A percentile compares a stretch with the other conserved stretches of the same genome.
phyloP scores from a whole-genome alignment of 768 basidiomycete species.

The Tricholoma sp. region DNA sequence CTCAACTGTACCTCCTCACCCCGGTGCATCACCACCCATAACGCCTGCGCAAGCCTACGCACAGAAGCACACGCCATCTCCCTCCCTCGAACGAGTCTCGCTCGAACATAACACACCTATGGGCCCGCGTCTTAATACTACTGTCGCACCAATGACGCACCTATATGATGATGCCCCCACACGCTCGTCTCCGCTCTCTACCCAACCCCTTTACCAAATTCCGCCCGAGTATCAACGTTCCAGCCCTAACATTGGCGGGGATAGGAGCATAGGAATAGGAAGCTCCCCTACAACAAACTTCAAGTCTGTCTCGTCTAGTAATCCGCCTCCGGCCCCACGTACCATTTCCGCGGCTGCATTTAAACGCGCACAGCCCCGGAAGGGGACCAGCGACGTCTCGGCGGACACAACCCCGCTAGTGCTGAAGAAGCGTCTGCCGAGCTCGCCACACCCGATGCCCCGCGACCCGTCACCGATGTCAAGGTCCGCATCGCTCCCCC shows the following conservation, averaged over 20 bases:
- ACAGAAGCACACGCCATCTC: slow-evolving; percentile 1
- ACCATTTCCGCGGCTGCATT: slow-evolving; percentile 79
- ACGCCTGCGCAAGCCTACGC: slow-evolving; percentile 8
- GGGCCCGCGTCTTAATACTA: background rate
- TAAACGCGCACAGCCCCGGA: slow-evolving; percentile 42
- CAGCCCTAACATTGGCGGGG: background rate
- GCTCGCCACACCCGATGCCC: slow-evolving; percentile 34
- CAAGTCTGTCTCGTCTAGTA: slow-evolving; percentile 13
- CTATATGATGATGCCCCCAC: background rate
- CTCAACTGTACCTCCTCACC: slow-evolving; percentile 20
- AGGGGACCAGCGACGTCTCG: slow-evolving; percentile 20
- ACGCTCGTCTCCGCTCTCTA: slow-evolving; percentile 7
- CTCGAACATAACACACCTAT: background rate
- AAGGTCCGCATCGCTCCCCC: slow-evolving; percentile 4
- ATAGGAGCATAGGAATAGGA: background rate
- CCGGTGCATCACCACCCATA: slow-evolving; percentile 10
- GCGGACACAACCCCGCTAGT: slow-evolving; percentile 43
- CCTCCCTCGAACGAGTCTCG: background rate
- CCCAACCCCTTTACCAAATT: slow-evolving; percentile 32
- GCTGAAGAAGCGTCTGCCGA: slow-evolving; percentile 45
- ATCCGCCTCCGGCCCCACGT: slow-evolving; percentile 33
- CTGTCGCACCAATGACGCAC: background rate
- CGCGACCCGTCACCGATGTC: slow-evolving; percentile 15
- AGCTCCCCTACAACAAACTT: slow-evolving; percentile 7
- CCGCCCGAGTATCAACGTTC: slow-evolving; percentile 41